Base-by-base conservation (phyloP, 1,139 yeast genomes). In the Diutina siamensis region DNA sequence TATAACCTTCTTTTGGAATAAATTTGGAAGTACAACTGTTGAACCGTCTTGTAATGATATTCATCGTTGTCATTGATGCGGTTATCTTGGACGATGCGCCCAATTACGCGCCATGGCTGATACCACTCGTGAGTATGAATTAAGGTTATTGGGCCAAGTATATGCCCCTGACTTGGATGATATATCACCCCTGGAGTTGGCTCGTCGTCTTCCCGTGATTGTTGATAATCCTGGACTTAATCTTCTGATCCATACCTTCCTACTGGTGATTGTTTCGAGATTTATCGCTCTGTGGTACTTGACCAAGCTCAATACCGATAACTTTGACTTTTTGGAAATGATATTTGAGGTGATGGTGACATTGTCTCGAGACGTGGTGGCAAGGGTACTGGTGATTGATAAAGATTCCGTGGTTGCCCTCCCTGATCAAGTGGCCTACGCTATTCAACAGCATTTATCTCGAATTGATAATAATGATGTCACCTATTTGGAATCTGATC, bases 221-320 rank as follows among this genome's bases (percentile, higher is more conserved):
- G 28, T 22, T 5, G 40, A 35, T 13, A 10, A 35, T 35, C 18
- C 10, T n/a, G 10, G 12, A 55, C 52, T 68, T 17, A 68, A 68
- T 48, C 57, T 67, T 44, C 64, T 67, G 47, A 47, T 70, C 18
- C 74, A 71, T 50, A 51, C 68, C 45, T 65, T 70, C 46, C 51
- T 69, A 18, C 59, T 67, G 19, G 55, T 64, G 2, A 63, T 69
- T 4, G 57, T 67, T 50, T 55, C 61, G 9, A 58, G 62, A 35
- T 70, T 58, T 48, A 62, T 71, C 20, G 57, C 59, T 47, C 59
- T 69, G 44, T 71, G 76, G 76, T 71, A 68, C 51, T 53, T 63
- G 40, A 50, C 48, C 32, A 68, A 67, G 49, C 55, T 71, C 19
- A 67, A 68, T 47, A 68, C 74, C 2, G 66, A 65, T 44, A 66